Evolutionary conservation across 2,329 filamentous ascomycete species (phyloP).

Genomic region (Diplodia mutila): DNA sequence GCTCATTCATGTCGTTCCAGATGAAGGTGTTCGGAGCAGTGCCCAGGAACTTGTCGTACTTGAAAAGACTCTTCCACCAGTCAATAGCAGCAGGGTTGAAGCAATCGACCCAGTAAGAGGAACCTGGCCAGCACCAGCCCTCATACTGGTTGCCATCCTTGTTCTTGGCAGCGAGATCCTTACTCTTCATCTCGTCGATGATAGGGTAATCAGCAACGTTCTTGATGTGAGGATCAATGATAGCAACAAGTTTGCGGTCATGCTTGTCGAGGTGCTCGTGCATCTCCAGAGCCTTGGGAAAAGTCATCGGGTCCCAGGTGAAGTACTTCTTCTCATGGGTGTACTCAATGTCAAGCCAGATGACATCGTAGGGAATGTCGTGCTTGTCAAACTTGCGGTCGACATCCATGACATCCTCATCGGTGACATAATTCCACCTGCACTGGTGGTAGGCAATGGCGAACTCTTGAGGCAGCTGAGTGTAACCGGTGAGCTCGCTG

Average conservation of each 20-base stretch:
- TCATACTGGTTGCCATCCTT: slow-evolving; percentile 90
- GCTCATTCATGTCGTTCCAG: slow-evolving; percentile 99
- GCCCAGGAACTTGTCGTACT: slow-evolving; percentile 85
- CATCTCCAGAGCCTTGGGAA: slow-evolving; percentile 85
- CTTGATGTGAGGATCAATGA: slow-evolving; percentile 98
- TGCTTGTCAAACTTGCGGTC: slow-evolving; percentile 95
- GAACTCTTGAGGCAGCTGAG: slow-evolving; percentile 89
- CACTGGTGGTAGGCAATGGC: slow-evolving; percentile 95
- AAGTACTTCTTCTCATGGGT: slow-evolving; percentile 98
- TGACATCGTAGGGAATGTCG: slow-evolving; percentile 96
- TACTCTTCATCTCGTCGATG: slow-evolving; percentile 78
- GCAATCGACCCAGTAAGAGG: slow-evolving; percentile 93
- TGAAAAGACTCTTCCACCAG: slow-evolving; percentile 91
- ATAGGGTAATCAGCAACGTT: slow-evolving; percentile 79
- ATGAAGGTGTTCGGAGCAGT: slow-evolving; percentile 86
- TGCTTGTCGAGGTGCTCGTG: slow-evolving; percentile 82
- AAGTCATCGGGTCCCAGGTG: slow-evolving; percentile 90
- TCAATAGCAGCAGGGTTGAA: slow-evolving; percentile 90
- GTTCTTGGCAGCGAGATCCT: slow-evolving; percentile 82
- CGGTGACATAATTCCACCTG: slow-evolving; percentile 97
- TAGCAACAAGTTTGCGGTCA: slow-evolving; percentile 86
- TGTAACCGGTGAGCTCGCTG: slow-evolving; percentile 87
- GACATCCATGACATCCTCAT: slow-evolving; percentile 95
- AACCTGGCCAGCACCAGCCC: slow-evolving; percentile 98
- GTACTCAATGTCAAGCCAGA: slow-evolving; percentile 98